A percentile compares a stretch with the other conserved stretches of the same genome.
Conservation (phyloP, 306 rosid species). For the Prinsepia uniflora region DNA sequence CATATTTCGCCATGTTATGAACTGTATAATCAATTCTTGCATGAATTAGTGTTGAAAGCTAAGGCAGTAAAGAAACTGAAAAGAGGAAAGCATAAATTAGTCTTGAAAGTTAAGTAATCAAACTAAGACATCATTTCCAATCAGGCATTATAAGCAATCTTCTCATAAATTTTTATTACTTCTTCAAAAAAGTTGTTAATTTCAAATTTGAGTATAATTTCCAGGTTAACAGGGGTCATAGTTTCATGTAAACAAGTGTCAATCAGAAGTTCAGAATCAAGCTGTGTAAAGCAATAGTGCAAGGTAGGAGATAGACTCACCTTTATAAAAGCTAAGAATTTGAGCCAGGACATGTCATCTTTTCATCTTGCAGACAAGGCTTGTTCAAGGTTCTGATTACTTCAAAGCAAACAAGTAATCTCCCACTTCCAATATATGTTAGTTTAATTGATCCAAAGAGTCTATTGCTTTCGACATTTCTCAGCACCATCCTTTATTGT, state of each 20-base stretch:
- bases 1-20: not conserved
- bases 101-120: not conserved
- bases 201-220: conserved; percentile 6
- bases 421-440: conserved; percentile 34
- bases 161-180: not conserved
- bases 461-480: conserved; percentile 32
- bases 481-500: conserved; percentile 35
- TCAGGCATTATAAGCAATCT: not conserved
- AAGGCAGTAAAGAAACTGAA: not conserved
- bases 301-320: conserved; percentile 15
- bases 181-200: not conserved
- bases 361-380: conserved; percentile 19
- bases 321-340: conserved; percentile 47
- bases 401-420: conserved; percentile 26
- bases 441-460: conserved; percentile 27
- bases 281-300: not conserved
- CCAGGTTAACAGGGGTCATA: not conserved
- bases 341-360: conserved; percentile 22
- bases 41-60: not conserved
- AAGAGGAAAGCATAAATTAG: not conserved
- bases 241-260: conserved; percentile 13
- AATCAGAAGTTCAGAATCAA: conserved; percentile 20
- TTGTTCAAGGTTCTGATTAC: conserved; percentile 21
- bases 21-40: not conserved
- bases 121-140: not conserved